phyloP scores from a whole-genome alignment of 495 filamentous ascomycete species.

The Penicillium lagena region DNA sequence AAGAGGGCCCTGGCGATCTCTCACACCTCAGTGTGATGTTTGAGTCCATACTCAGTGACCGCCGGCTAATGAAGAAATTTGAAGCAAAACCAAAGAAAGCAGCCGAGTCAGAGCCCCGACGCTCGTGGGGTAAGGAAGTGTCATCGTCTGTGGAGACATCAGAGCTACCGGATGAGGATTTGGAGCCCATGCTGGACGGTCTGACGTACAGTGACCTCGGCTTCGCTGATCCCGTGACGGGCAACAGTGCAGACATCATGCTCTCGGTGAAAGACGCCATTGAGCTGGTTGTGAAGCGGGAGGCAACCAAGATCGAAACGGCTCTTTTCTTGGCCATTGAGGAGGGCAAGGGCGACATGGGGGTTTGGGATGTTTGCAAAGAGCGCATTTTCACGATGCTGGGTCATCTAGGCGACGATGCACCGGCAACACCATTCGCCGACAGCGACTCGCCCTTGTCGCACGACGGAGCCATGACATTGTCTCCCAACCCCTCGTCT shows the following conservation, averaged over 20 bases:
- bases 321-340: constrained; percentile 22
- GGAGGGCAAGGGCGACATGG: constrained; percentile 52
- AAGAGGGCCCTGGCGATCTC: constrained; percentile 2
- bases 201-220: constrained; percentile 11
- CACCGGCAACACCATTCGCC: constrained; percentile 3
- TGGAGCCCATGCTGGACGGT: neutral
- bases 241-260: neutral
- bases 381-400: constrained; percentile 62
- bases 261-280: constrained; percentile 19
- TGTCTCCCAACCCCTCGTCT: neutral
- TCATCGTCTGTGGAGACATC: neutral
- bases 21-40: constrained; percentile 24
- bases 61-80: constrained; percentile 2
- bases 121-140: too few species aligned
- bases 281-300: constrained; percentile 20
- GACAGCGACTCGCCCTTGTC: too few species aligned
- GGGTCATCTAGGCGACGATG: constrained; percentile 24
- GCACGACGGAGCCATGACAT: too few species aligned
- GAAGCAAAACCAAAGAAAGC: neutral
- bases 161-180: too few species aligned
- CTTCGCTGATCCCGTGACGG: constrained; percentile 12
- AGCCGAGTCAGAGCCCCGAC: too few species aligned
- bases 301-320: constrained; percentile 19
- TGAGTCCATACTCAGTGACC: constrained; percentile 17
- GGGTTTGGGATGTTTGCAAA: constrained; percentile 67